Conservation (phyloP, 2,329 filamentous ascomycete genomes). For the Huntiella moniliformis region DNA sequence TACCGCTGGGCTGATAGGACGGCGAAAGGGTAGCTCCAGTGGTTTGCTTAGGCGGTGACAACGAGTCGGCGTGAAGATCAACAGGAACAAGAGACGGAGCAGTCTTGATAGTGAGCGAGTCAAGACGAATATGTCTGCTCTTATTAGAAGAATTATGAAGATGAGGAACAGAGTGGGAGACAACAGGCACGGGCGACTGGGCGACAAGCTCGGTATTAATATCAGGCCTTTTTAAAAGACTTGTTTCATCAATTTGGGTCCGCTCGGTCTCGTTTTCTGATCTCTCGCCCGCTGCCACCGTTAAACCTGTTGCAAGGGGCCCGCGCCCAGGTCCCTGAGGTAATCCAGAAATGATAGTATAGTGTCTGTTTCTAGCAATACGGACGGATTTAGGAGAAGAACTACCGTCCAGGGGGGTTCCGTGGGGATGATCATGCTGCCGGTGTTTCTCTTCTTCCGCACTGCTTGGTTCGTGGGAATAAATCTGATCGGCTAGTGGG, state of each 20-base stretch:
- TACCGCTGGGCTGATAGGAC: background rate
- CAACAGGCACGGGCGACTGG: background rate
- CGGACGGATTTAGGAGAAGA: background rate
- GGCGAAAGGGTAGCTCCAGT: background rate
- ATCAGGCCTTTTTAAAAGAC: background rate
- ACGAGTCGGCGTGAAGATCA: conserved; percentile 2
- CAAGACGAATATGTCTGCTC: conserved; percentile 1
- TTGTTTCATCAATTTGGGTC: background rate
- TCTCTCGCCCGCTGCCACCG: background rate
- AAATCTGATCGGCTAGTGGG: too few species aligned
- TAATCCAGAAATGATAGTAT: background rate
- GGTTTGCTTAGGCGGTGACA: background rate
- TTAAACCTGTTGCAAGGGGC: background rate
- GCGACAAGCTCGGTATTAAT: conserved; percentile 1
- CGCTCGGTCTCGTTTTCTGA: background rate
- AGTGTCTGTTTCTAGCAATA: conserved; percentile 2
- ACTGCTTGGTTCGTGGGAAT: too few species aligned
- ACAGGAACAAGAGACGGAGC: conserved; percentile 1
- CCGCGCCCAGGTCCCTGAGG: conserved; percentile 4
- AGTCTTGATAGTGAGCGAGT: conserved; percentile 5
- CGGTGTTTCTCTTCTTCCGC: conserved; percentile 2
- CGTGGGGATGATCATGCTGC: conserved; percentile 11
- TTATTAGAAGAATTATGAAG: conserved; percentile 7
- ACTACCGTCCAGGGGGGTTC: conserved; percentile 2
- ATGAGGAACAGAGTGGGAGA: background rate